phyloP scores from a whole-genome alignment of 1,139 yeast genomes.

The Spencermartinsiella ligniputridi region DNA sequence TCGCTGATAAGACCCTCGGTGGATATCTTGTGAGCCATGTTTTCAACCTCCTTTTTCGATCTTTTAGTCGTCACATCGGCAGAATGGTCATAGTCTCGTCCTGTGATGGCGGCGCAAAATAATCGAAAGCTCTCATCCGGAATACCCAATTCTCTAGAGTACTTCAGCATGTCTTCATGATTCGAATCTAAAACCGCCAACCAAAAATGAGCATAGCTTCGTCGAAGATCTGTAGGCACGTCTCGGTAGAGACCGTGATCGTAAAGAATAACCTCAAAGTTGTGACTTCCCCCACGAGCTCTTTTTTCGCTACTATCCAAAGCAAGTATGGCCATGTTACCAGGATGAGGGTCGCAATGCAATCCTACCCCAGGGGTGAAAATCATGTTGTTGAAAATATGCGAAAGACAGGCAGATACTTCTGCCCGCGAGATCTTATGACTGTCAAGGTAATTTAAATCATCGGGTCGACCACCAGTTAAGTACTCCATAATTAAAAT shows the following conservation, averaged over 20 bases:
- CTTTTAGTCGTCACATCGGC: slow-evolving; percentile 54
- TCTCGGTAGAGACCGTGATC: slow-evolving; percentile 94
- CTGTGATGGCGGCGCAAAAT: slow-evolving; percentile 92
- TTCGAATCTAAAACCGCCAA: slow-evolving; percentile 74
- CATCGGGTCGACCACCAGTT: slow-evolving; percentile 78
- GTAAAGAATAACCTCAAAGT: slow-evolving; percentile 85
- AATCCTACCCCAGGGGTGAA: slow-evolving; percentile 87
- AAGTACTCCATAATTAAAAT: slow-evolving; percentile 84
- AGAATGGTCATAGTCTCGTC: slow-evolving; percentile 72
- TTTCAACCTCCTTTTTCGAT: slow-evolving; percentile 51
- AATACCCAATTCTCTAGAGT: slow-evolving; percentile 77
- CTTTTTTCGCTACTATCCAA: slow-evolving; percentile 17
- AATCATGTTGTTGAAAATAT: slow-evolving; percentile 90
- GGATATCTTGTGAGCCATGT: slow-evolving; percentile 60
- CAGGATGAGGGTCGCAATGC: slow-evolving; percentile 99
- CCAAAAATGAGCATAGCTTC: slow-evolving; percentile 92
- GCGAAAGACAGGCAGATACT: slow-evolving; percentile 81
- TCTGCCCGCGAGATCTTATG: slow-evolving; percentile 68
- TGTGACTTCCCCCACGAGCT: slow-evolving; percentile 46
- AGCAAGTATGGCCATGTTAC: slow-evolving; percentile 78
- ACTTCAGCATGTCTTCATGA: slow-evolving; percentile 57
- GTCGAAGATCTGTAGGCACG: slow-evolving; percentile 70
- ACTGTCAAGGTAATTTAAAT: slow-evolving; percentile 56
- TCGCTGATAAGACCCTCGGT: slow-evolving; percentile 60
- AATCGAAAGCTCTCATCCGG: slow-evolving; percentile 72